These are phyloP conservation scores for Fusarium begoniae DNA, from an alignment of 2,329 filamentous ascomycete species.

Conservation along the genomic window DNA sequence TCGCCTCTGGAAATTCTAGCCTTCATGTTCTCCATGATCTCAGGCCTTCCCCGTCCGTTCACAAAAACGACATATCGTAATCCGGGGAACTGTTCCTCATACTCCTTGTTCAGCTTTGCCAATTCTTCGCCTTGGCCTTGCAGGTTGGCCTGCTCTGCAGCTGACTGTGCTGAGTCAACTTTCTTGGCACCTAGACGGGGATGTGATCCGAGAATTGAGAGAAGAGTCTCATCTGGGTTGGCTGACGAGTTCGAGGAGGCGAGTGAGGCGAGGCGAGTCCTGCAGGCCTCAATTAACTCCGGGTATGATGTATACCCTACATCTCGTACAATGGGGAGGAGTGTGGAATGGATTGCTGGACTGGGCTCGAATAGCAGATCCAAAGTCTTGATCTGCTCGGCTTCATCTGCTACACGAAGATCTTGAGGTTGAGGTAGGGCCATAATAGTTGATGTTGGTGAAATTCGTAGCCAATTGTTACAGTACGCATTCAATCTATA, in stretches of 20 bases:
- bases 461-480: background rate
- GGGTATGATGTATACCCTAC: conserved; percentile 71
- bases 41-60: conserved; percentile 76
- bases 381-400: conserved; percentile 66
- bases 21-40: conserved; percentile 86
- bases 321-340: conserved; percentile 70
- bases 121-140: conserved; percentile 70
- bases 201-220: conserved; percentile 81
- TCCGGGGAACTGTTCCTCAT: conserved; percentile 83
- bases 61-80: conserved; percentile 93
- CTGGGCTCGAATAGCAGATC: conserved; percentile 89
- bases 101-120: conserved; percentile 74
- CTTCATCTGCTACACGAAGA: conserved; percentile 64
- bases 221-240: conserved; percentile 63
- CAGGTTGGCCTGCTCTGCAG: conserved; percentile 83
- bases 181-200: conserved; percentile 84
- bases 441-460: conserved; percentile 30
- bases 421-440: conserved; percentile 65
- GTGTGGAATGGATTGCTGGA: conserved; percentile 75
- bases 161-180: conserved; percentile 82
- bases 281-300: conserved; percentile 73
- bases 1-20: conserved; percentile 75
- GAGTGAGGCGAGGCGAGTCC: conserved; percentile 69
- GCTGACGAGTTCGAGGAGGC: conserved; percentile 58
- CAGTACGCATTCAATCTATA: background rate